These are phyloP conservation scores for Kregervanrija delftensis DNA, from an alignment of 805 yeast species.

Conservation along the genomic window DNA sequence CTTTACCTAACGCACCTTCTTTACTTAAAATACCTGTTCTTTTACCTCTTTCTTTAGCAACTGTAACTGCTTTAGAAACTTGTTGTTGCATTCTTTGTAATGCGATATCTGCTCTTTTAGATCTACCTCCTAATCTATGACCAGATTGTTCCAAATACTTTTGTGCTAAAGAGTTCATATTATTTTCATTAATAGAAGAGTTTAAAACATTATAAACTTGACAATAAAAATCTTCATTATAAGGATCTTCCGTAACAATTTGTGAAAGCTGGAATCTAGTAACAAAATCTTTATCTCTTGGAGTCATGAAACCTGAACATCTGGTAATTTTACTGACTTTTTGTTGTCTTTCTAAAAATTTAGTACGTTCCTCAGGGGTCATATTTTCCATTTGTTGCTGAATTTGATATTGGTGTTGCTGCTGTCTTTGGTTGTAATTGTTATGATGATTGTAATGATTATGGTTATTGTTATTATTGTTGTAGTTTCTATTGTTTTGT, in stretches of 20 bases:
- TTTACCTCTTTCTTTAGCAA: constrained; percentile 77
- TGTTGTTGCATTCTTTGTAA: constrained; percentile 97
- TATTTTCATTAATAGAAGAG: constrained; percentile 47
- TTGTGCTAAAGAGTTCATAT: constrained; percentile 79
- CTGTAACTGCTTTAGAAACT: constrained; percentile 92
- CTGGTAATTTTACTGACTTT: constrained; percentile 69
- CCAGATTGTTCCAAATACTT: constrained; percentile 90
- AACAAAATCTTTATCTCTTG: constrained; percentile 92
- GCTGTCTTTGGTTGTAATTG: constrained; percentile 16
- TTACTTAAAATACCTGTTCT: constrained; percentile 52
- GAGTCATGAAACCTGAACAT: constrained; percentile 93
- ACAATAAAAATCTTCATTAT: constrained; percentile 91
- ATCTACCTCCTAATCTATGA: constrained; percentile 80
- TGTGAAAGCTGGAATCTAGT: constrained; percentile 92
- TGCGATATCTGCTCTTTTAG: constrained; percentile 81
- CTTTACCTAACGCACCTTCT: constrained; percentile 88
- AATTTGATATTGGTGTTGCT: constrained; percentile 20
- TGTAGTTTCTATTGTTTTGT: constrained; percentile 6
- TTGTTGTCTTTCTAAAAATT: constrained; percentile 59
- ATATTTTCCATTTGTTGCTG: constrained; percentile 35
- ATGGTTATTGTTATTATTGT: constrained; percentile 8
- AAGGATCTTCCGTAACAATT: constrained; percentile 94
- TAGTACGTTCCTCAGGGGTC: constrained; percentile 68
- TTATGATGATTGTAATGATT: constrained; percentile 4
- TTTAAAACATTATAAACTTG: constrained; percentile 82